Evolutionary conservation across 2,329 filamentous ascomycete genomes (phyloP).

Genomic region (Fusarium sp.): DNA sequence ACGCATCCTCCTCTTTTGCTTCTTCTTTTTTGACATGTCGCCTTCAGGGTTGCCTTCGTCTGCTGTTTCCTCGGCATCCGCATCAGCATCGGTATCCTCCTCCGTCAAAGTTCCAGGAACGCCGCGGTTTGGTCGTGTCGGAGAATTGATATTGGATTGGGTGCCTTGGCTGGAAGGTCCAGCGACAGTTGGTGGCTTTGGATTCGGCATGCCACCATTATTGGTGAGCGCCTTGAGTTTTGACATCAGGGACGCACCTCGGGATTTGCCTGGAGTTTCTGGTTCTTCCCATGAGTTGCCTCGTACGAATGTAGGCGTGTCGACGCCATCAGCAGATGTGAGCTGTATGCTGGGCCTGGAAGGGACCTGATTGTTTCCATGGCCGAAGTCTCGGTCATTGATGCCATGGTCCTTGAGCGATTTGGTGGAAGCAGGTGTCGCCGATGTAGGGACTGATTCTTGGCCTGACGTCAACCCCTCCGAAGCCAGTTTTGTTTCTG

Average conservation of each 20-base stretch:
- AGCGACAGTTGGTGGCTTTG: conserved; percentile 55
- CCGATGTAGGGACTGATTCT: conserved; percentile 29
- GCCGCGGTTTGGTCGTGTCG: conserved; percentile 61
- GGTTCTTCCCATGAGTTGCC: conserved; percentile 76
- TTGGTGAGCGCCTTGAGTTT: conserved; percentile 81
- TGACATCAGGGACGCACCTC: conserved; percentile 77
- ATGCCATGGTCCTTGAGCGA: conserved; percentile 42
- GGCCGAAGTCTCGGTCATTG: conserved; percentile 41
- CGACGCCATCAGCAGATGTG: conserved; percentile 66
- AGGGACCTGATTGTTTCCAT: conserved; percentile 20
- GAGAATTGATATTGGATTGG: conserved; percentile 62
- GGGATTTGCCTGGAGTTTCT: conserved; percentile 70
- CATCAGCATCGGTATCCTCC: conserved; percentile 63
- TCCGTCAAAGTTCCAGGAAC: conserved; percentile 68
- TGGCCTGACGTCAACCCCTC: conserved; percentile 18
- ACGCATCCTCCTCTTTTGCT: conserved; percentile 73
- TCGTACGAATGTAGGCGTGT: conserved; percentile 67
- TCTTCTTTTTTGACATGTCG: conserved; percentile 63
- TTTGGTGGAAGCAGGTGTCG: conserved; percentile 41
- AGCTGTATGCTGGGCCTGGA: conserved; percentile 79
- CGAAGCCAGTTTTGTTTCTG: conserved; percentile 28
- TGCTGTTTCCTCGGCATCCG: conserved; percentile 87
- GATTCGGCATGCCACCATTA: conserved; percentile 61
- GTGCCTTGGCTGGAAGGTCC: conserved; percentile 53
- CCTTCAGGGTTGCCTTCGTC: conserved; percentile 72